phyloP scores from a whole-genome alignment of 257 asterid genomes.

The Thymus quinquecostatus region DNA sequence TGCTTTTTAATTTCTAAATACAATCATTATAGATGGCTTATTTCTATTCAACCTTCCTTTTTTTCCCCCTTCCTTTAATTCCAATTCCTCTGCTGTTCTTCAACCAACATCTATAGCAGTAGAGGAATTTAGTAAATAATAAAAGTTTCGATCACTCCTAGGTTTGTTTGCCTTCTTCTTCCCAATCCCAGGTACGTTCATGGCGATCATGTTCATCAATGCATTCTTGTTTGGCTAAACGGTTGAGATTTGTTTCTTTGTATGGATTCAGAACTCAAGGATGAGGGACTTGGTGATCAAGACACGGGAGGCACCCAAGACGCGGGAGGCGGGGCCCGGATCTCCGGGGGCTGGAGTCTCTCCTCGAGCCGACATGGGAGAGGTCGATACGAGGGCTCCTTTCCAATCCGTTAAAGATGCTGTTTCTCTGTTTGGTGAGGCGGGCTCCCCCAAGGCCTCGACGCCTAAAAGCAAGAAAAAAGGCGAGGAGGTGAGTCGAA shows the following conservation, averaged over 20 bases:
- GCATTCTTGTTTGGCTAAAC: too few species aligned
- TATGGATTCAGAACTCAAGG: not conserved
- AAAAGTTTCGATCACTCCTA: not conserved
- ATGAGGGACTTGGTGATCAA: constrained; percentile 55
- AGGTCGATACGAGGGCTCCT: constrained; percentile 75
- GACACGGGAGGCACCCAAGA: constrained; percentile 41
- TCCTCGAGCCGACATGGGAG: constrained; percentile 57
- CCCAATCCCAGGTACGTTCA: not conserved
- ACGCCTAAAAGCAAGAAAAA: constrained; percentile 42
- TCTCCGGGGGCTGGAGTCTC: constrained; percentile 44
- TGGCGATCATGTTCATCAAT: too few species aligned
- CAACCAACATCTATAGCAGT: constrained; percentile 8
- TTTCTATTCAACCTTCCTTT: constrained; percentile 8
- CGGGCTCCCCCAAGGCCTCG: constrained; percentile 43
- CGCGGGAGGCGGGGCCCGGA: constrained; percentile 42
- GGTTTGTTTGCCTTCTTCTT: not conserved
- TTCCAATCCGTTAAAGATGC: constrained; percentile 88
- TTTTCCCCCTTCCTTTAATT: constrained; percentile 26
- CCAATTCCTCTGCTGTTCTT: constrained; percentile 38
- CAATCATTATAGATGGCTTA: constrained; percentile 6
- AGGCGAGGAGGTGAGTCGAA: constrained; percentile 67
- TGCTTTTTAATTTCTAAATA: not conserved
- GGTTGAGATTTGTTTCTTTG: not conserved
- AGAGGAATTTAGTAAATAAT: constrained; percentile 19
- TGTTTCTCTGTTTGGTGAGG: constrained; percentile 67